Evolutionary conservation across 345 rosid species (phyloP), one percentile per base, ranked within the genome.

Genomic region (Salix suchowensis): DNA sequence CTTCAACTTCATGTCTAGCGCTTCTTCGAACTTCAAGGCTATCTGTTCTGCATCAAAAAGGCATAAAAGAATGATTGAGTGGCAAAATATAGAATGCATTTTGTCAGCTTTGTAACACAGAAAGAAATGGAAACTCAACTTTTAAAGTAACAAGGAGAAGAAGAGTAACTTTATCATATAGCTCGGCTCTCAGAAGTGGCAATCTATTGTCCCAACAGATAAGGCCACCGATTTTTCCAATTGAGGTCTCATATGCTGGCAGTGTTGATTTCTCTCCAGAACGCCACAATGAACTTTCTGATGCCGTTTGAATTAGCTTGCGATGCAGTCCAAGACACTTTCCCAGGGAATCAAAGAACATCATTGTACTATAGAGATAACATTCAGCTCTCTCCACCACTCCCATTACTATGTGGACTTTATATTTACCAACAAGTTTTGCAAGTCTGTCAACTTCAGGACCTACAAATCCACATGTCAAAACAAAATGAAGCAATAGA

Each of bases 371-470:
- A 19, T 44, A 81, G 15, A 81, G 75, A 62, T 52, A 44, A 1
- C 7, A 19, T 19, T 74, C 80, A 48, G 30, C 71, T 60, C 78
- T 77, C 74, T 81, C 84, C 28, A 81, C 77, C 30, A 73, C 69
- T 24, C 80, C 84, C 52, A 73, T 77, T 64, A 81, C 80, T 11
- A 81, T 65, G n/a, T 81, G 73, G 12, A 81, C 80, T 64, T 54
- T 77, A 55, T 73, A 61, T 48, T 73, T 77, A 12, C 61, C 71
- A 64, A 76, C 80, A 68, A 73, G 30, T 50, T 14, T 48, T 26
- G 71, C 77, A 10, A 81, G 74, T 32, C 75, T 61, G 15, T 64
- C 80, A 50, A 77, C 65, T 69, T 81, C 84, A 7, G 80, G 80
- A 28, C 84, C 84, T 73, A 60, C 36, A 54, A 32, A 70, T 2